Evolutionary conservation across 2,329 filamentous ascomycete genomes (phyloP), one percentile per base, ranked within the genome.

Genomic region (Lanzia echinophila): DNA sequence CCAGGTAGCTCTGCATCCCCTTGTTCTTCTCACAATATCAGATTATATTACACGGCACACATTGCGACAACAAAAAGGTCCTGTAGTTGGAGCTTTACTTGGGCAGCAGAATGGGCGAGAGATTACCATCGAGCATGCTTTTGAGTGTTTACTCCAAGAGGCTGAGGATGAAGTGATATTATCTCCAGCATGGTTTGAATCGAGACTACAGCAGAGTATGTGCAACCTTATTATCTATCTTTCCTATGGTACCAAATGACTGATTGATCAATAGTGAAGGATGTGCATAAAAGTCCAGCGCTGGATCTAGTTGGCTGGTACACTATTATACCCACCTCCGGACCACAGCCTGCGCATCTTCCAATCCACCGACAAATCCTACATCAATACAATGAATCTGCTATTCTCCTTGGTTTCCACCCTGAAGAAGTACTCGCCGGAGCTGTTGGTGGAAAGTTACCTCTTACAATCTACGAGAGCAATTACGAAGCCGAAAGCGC

Each of bases 11-110:
- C 82, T 99, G 17, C 94, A 99, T 67, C 94, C 94, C 24, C 84
- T 99, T 47, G 91, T 96, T 50, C 86, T 97, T 61, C 88, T 99
- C 72, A 95, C 88, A 60, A 94, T 99, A 65, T 96, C 92, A 63
- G 94, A 99, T 71, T 95, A 95, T 70, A 90, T 97, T 69, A 95
- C 92, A 55, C 83, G 94, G 56, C 91, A 96, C 70, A 88, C 86
- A 1, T 79, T 96, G 54, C 83, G 94, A 56, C 75, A 83, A 50
- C 84, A 90, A 64, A 70, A 75, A 17, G 88, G 88, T 0, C 90
- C 90, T 15, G 79, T 96, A 17, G 81, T 92, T 3, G 94, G 94
- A 54, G 90, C 87, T 50, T 77, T 99, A n/a, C 73, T 99, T 6
- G 94, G 94, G 15, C 88, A 94, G 67, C 91, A 96, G 64, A 88